Conservation (phyloP, 495 filamentous ascomycete species). For the Pseudomonodictys pantanalensis region DNA sequence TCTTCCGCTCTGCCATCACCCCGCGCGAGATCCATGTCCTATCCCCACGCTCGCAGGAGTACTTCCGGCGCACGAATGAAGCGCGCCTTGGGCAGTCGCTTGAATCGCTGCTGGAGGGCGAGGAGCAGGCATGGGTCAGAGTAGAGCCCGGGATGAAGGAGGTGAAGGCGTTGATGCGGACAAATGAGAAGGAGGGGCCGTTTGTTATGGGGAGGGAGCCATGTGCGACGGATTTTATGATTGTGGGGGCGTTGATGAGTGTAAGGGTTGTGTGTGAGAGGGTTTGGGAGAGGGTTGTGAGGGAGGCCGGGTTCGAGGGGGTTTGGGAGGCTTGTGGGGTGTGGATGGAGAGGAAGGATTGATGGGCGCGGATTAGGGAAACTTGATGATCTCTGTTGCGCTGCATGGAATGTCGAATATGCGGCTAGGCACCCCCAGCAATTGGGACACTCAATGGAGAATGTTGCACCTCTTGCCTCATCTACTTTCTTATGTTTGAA, state of each 20-base stretch:
- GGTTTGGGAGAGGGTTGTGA: conserved; percentile 37
- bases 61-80: conserved; percentile 45
- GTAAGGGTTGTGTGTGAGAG: conserved; percentile 43
- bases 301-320: conserved; percentile 37
- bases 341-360: conserved; percentile 44
- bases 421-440: too few species aligned
- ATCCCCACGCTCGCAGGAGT: conserved; percentile 43
- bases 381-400: too few species aligned
- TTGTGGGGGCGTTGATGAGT: conserved; percentile 41
- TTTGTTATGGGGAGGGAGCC: conserved; percentile 42
- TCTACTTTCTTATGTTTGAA: too few species aligned
- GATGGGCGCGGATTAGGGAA: too few species aligned
- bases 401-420: too few species aligned
- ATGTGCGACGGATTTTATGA: conserved; percentile 44
- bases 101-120: conserved; percentile 41
- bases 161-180: conserved; percentile 40
- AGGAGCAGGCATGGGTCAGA: conserved; percentile 39
- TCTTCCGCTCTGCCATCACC: conserved; percentile 35
- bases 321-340: conserved; percentile 44
- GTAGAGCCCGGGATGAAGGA: conserved; percentile 30
- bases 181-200: conserved; percentile 40
- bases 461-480: too few species aligned
- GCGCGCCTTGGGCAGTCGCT: conserved; percentile 38
- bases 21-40: conserved; percentile 45
- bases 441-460: too few species aligned